Conservation (phyloP, 2,329 filamentous ascomycete species). For the Akanthomyces muscarius region DNA sequence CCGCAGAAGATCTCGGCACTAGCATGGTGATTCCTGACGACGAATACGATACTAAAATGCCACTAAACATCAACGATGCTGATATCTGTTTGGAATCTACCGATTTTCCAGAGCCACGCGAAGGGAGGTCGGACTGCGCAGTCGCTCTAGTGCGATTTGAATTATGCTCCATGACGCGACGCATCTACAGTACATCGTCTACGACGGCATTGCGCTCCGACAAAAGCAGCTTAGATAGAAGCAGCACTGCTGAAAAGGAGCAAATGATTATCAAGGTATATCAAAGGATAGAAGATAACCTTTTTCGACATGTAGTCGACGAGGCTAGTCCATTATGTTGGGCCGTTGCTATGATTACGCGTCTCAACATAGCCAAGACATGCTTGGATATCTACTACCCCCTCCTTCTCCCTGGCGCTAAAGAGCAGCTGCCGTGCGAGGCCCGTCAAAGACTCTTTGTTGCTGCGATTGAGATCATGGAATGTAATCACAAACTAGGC, state of each 20-base stretch:
- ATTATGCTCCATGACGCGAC: constrained; percentile 39
- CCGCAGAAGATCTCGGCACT: constrained; percentile 50
- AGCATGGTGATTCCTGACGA: constrained; percentile 40
- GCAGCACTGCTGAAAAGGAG: constrained; percentile 35
- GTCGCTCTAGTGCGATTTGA: constrained; percentile 48
- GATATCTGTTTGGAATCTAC: constrained; percentile 45
- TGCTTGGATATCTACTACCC: constrained; percentile 75
- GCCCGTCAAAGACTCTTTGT: constrained; percentile 66
- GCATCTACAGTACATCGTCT: constrained; percentile 32
- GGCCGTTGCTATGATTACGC: constrained; percentile 63
- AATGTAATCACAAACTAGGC: constrained; percentile 62
- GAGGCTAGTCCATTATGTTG: constrained; percentile 55
- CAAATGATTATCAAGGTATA: constrained; percentile 49
- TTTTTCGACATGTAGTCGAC: constrained; percentile 49
- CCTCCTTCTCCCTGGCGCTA: constrained; percentile 57
- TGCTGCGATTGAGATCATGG: constrained; percentile 70
- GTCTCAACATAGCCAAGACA: constrained; percentile 73
- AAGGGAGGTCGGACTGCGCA: constrained; percentile 51
- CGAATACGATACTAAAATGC: constrained; percentile 45
- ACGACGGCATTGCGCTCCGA: constrained; percentile 28
- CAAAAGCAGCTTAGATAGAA: constrained; percentile 17
- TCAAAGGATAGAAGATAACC: constrained; percentile 49
- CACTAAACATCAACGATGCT: constrained; percentile 48
- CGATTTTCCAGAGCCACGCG: constrained; percentile 43
- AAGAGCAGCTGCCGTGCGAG: constrained; percentile 54